A percentile compares a stretch with the other conserved stretches of the same genome.
These are phyloP conservation scores for Davidsoniella australis DNA, from an alignment of 2,329 filamentous ascomycete species.

Conservation along the genomic window DNA sequence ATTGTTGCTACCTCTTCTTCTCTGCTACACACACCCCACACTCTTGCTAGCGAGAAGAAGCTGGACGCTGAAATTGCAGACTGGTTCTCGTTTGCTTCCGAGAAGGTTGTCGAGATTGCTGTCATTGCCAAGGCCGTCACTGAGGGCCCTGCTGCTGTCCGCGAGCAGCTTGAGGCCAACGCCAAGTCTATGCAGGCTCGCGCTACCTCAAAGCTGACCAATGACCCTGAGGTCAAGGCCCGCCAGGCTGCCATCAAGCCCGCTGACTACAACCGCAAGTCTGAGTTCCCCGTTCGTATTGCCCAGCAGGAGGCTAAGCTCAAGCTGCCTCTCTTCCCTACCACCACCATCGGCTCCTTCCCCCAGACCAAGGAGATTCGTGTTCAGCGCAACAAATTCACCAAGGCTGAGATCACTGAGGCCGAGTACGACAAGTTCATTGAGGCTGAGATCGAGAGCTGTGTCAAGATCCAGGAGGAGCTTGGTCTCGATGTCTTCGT, in stretches of 20 bases:
- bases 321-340: slow-evolving; percentile 91
- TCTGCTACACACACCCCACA: slow-evolving; percentile 96
- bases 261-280: slow-evolving; percentile 83
- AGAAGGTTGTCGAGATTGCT: slow-evolving; percentile 85
- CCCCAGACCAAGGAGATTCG: slow-evolving; percentile 99
- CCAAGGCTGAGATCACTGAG: slow-evolving; percentile 90
- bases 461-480: slow-evolving; percentile 94
- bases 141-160: slow-evolving; percentile 73
- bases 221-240: slow-evolving; percentile 94
- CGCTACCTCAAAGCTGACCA: slow-evolving; percentile 83
- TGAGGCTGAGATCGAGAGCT: slow-evolving; percentile 91
- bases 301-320: slow-evolving; percentile 80
- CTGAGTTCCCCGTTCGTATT: slow-evolving; percentile 70
- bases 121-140: slow-evolving; percentile 94
- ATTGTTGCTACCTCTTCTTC: slow-evolving; percentile 94
- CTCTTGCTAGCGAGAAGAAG: slow-evolving; percentile 96
- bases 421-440: slow-evolving; percentile 97
- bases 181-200: slow-evolving; percentile 86
- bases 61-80: slow-evolving; percentile 82
- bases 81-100: slow-evolving; percentile 95
- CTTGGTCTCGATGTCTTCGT: slow-evolving; percentile 94
- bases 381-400: slow-evolving; percentile 91
- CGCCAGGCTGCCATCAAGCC: slow-evolving; percentile 75
- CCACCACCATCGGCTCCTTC: slow-evolving; percentile 98
- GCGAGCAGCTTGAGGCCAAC: slow-evolving; percentile 85